Evolutionary conservation across 805 yeast genomes (phyloP).

Genomic region (Isabelozyma rhagii): DNA sequence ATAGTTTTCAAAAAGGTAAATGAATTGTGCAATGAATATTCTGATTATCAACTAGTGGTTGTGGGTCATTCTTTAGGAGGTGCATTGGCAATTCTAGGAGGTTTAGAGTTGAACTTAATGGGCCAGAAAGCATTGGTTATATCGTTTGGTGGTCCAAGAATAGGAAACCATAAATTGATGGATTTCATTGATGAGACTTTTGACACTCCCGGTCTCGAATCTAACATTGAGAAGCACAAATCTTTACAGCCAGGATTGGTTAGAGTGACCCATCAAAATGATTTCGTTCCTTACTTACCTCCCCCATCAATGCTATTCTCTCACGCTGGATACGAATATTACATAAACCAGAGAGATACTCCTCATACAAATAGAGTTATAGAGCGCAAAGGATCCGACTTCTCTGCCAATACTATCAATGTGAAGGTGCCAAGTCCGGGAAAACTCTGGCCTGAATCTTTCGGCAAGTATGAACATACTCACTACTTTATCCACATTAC

Average conservation of each 20-base stretch:
- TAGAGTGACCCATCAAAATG: slow-evolving; percentile 57
- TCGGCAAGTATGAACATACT: slow-evolving; percentile 28
- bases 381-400: slow-evolving; percentile 5
- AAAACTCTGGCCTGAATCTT: slow-evolving; percentile 16
- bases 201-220: slow-evolving; percentile 27
- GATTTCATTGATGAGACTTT: slow-evolving; percentile 52
- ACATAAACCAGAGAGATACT: slow-evolving; percentile 34
- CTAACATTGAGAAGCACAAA: slow-evolving; percentile 15
- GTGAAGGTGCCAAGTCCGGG: slow-evolving; percentile 5
- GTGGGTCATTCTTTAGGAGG: slow-evolving; percentile 81
- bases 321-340: slow-evolving; percentile 53
- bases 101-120: slow-evolving; percentile 54
- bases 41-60: slow-evolving; percentile 49
- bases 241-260: slow-evolving; percentile 39
- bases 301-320: slow-evolving; percentile 36
- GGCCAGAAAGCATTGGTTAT: slow-evolving; percentile 56
- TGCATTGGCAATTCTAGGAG: slow-evolving; percentile 62
- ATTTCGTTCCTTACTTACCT: slow-evolving; percentile 59
- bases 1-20: slow-evolving; percentile 35
- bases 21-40: slow-evolving; percentile 30
- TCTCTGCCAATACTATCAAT: not conserved
- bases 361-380: slow-evolving; percentile 32
- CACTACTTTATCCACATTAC: slow-evolving; percentile 29
- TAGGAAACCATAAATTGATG: slow-evolving; percentile 53
- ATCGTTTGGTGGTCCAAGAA: slow-evolving; percentile 62